Evolutionary conservation across 1,139 yeast genomes (phyloP).

Genomic region (Taphrina pruni): DNA sequence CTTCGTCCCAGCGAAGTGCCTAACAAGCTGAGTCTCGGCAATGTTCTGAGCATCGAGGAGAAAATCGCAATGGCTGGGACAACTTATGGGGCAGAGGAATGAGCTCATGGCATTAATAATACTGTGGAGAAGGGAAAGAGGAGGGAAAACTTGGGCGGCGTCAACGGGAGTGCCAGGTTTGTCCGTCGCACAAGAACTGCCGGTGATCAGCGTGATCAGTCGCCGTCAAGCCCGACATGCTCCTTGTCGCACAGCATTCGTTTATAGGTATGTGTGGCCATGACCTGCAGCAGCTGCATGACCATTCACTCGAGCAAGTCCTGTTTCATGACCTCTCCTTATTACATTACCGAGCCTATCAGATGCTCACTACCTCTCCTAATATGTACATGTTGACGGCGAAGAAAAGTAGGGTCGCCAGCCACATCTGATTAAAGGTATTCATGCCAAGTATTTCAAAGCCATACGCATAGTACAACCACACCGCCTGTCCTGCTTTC

Average conservation of each 20-base stretch:
- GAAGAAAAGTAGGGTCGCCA: constrained; percentile 70
- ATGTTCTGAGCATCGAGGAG: constrained; percentile 9
- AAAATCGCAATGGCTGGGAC: neutral
- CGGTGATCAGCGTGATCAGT: too few species aligned
- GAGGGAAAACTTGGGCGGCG: too few species aligned
- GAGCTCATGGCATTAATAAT: constrained; percentile 4
- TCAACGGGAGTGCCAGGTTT: too few species aligned
- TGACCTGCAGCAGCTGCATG: too few species aligned
- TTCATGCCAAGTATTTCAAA: constrained; percentile 79
- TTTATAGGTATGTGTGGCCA: too few species aligned
- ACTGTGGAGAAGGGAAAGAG: neutral
- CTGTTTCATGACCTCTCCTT: too few species aligned
- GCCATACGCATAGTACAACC: constrained; percentile 80
- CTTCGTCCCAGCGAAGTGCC: neutral
- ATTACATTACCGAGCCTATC: neutral
- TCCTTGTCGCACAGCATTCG: too few species aligned
- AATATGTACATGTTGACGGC: constrained; percentile 69
- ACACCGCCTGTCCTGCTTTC: constrained; percentile 67
- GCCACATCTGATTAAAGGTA: constrained; percentile 68
- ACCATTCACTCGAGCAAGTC: too few species aligned
- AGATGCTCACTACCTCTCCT: constrained; percentile 49
- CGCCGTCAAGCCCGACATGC: too few species aligned
- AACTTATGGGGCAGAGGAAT: neutral
- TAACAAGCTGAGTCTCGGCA: constrained; percentile 13
- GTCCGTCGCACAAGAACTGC: too few species aligned